phyloP scores from a whole-genome alignment of 2,329 filamentous ascomycete genomes.

The Nemania serpens region DNA sequence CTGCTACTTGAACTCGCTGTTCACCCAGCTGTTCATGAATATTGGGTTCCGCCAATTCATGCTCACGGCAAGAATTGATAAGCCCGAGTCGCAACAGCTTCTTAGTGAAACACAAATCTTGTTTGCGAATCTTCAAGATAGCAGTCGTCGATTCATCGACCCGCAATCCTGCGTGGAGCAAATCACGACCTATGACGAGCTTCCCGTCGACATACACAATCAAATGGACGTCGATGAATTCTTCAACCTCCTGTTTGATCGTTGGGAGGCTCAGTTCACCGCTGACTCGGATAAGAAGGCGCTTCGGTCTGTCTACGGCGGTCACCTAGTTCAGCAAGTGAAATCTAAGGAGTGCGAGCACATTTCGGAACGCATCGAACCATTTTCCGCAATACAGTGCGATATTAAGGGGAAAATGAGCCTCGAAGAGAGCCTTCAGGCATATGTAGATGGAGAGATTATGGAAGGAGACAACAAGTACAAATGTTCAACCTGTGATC shows the following conservation, averaged over 20 bases:
- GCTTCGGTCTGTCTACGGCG: constrained; percentile 86
- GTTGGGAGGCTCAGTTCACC: constrained; percentile 82
- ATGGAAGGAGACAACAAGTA: constrained; percentile 99
- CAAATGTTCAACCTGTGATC: constrained; percentile 88
- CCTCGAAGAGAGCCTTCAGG: constrained; percentile 84
- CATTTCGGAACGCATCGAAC: constrained; percentile 86
- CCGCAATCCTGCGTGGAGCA: constrained; percentile 72
- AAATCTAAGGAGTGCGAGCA: constrained; percentile 94
- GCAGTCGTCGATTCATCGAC: constrained; percentile 73
- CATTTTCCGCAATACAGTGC: constrained; percentile 93
- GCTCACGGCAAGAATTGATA: constrained; percentile 63
- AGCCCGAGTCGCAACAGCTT: constrained; percentile 65
- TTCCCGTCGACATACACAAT: constrained; percentile 79
- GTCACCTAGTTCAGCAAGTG: constrained; percentile 90
- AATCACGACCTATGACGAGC: constrained; percentile 82
- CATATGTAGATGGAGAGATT: constrained; percentile 95
- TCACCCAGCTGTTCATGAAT: constrained; percentile 98
- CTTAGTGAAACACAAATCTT: constrained; percentile 78
- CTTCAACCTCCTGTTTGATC: constrained; percentile 90
- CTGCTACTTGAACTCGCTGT: constrained; percentile 93
- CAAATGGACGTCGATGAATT: constrained; percentile 99
- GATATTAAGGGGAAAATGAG: constrained; percentile 91
- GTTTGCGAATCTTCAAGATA: constrained; percentile 86
- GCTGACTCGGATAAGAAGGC: constrained; percentile 68
- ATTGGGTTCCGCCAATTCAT: constrained; percentile 84